phyloP scores from a whole-genome alignment of 1,139 yeast species.

The Debaryomyces sp. region DNA sequence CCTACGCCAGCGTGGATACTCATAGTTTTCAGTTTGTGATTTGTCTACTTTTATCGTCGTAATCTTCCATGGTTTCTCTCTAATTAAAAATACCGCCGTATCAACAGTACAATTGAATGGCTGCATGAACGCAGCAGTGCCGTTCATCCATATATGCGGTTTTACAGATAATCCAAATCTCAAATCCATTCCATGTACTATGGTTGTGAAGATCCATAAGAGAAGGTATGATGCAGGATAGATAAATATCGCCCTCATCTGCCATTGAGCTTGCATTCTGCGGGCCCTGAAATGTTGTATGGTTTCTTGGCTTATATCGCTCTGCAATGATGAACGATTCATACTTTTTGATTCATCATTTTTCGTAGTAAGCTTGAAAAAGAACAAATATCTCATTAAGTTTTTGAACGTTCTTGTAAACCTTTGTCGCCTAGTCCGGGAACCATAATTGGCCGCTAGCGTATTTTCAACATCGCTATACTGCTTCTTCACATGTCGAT shows the following conservation, averaged over 20 bases:
- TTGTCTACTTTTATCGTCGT: background rate
- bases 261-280: slow-evolving; percentile 68
- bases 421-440: background rate
- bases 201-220: slow-evolving; percentile 79
- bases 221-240: slow-evolving; percentile 82
- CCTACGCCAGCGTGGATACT: slow-evolving; percentile 6
- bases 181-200: slow-evolving; percentile 62
- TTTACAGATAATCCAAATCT: slow-evolving; percentile 48
- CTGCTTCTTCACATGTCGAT: slow-evolving; percentile 64
- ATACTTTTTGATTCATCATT: background rate
- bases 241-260: slow-evolving; percentile 75
- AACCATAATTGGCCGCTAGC: background rate
- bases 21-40: background rate
- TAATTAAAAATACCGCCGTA: slow-evolving; percentile 68
- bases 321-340: slow-evolving; percentile 20
- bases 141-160: slow-evolving; percentile 65
- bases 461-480: slow-evolving; percentile 1
- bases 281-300: slow-evolving; percentile 60
- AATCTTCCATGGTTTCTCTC: slow-evolving; percentile 78
- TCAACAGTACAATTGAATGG: slow-evolving; percentile 83
- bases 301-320: slow-evolving; percentile 40
- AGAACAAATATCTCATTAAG: background rate
- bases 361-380: background rate
- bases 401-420: background rate
- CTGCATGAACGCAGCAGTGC: slow-evolving; percentile 73